Conservation (phyloP, 176 grass and related monocot genomes). For the Triticum timopheevii region DNA sequence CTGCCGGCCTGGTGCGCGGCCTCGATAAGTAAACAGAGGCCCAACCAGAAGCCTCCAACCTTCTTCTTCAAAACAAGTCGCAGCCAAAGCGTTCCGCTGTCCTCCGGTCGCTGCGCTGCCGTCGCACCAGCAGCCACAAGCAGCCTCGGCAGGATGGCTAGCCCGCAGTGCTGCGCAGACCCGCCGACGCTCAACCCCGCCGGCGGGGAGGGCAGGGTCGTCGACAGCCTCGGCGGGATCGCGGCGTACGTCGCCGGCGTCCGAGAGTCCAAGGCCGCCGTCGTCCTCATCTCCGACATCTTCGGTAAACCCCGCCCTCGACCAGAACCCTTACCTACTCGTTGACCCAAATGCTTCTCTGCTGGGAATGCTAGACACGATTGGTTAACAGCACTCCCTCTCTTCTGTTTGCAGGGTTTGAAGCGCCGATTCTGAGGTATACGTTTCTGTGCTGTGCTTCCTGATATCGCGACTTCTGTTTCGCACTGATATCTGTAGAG, state of each 20-base stretch:
- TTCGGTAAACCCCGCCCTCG: slow-evolving; percentile 26
- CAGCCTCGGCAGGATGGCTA: slow-evolving; percentile 38
- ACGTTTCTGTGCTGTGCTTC: neutral
- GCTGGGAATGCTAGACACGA: neutral
- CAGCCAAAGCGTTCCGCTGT: too few relatives aligned
- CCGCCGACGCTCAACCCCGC: slow-evolving; percentile 45
- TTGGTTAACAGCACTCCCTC: neutral
- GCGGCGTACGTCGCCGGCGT: slow-evolving; percentile 61
- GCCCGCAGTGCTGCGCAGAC: slow-evolving; percentile 75
- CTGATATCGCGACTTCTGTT: too few relatives aligned
- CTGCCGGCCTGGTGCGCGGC: too few relatives aligned
- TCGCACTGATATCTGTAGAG: too few relatives aligned
- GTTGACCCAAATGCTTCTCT: too few relatives aligned
- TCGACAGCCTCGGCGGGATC: slow-evolving; percentile 67
- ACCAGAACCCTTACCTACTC: too few relatives aligned
- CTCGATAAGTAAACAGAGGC: too few relatives aligned
- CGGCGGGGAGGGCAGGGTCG: slow-evolving; percentile 58
- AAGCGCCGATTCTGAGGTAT: slow-evolving; percentile 50
- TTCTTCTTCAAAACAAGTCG: too few relatives aligned
- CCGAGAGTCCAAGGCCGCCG: slow-evolving; percentile 37
- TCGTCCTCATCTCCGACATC: slow-evolving; percentile 78
- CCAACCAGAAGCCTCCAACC: too few relatives aligned
- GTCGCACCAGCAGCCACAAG: neutral
- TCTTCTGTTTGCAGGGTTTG: slow-evolving; percentile 5
- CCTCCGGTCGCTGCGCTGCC: neutral